Conservation (phyloP, 495 filamentous ascomycete species). For the Neurospora sp. region DNA sequence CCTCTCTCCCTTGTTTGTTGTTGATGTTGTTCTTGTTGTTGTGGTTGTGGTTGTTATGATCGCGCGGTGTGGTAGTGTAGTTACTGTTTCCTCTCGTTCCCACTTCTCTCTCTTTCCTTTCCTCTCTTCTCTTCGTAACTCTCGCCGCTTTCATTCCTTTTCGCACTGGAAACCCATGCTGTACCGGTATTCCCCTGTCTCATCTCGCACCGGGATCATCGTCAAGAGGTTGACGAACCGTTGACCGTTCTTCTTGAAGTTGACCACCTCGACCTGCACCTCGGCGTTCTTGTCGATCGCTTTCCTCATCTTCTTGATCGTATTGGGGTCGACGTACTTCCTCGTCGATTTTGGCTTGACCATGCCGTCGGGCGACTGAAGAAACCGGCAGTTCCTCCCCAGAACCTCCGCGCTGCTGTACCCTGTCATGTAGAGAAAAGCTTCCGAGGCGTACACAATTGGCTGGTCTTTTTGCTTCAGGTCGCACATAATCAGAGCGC, state of each 20-base stretch:
- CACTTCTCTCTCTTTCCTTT: not conserved
- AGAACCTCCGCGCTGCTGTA: slow-evolving; percentile 32
- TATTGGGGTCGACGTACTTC: slow-evolving; percentile 26
- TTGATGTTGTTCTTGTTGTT: not conserved
- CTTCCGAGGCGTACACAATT: slow-evolving; percentile 38
- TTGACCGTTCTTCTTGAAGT: slow-evolving; percentile 40
- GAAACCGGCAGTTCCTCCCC: slow-evolving; percentile 44
- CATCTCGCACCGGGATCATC: slow-evolving; percentile 34
- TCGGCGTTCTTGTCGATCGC: slow-evolving; percentile 31
- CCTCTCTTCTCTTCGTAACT: not conserved
- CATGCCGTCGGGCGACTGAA: slow-evolving; percentile 34
- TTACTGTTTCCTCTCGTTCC: not conserved
- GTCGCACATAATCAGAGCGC: slow-evolving; percentile 40
- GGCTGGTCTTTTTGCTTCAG: slow-evolving; percentile 32
- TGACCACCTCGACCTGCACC: slow-evolving; percentile 33
- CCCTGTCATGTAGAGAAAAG: slow-evolving; percentile 36
- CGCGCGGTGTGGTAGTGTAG: not conserved
- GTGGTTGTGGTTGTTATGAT: not conserved
- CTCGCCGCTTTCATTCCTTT: not conserved
- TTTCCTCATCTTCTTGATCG: slow-evolving; percentile 27
- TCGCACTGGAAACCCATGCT: slow-evolving; percentile 37
- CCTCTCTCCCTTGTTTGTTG: not conserved
- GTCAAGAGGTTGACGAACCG: slow-evolving; percentile 37
- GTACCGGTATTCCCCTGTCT: slow-evolving; percentile 22
- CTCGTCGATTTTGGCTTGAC: slow-evolving; percentile 20